Base-by-base conservation (phyloP, 116 monocot genomes). In the Thalassia testudinum region DNA sequence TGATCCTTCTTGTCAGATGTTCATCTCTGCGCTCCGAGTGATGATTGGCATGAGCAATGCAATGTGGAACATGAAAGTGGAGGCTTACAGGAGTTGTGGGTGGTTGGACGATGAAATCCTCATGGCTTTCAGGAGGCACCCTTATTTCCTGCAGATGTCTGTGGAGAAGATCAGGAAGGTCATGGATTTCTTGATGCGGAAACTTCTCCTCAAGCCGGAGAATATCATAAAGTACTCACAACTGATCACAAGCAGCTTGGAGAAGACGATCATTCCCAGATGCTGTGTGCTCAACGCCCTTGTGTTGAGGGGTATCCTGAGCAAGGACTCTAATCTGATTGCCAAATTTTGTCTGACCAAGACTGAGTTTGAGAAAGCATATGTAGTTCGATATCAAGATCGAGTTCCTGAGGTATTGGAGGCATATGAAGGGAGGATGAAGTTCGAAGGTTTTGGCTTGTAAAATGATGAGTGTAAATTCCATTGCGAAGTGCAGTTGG, bases 241-340 rank as follows among this genome's bases (percentile, higher is more conserved):
- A 20, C 43, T 72, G 14, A 34, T 81, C 10, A 37, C 43, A n/a
- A 24, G 53, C 1, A 53, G 62, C 15, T 34, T 81, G 28, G 72
- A 81, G 65, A 76, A 62, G 61, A 68, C 68, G 49, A 47, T 81
- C 18, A 19, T 72, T 11, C 81, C 81, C 15, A 65, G 81, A 66
- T 76, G 57, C 45, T 27, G 37, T 17, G 65, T 70, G 20, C 22
- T 70, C 37, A 27, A 49, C 21, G 7, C 66, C 12, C 50, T 81
- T 24, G 16, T 21, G 19, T 44, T 45, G 8, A 72, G 69, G 59
- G 64, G 65, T 5, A 54, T 62, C 38, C 1, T 68, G 11, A 52
- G 50, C 38, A 68, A 14, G 34, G 27, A 29, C 12, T 21, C 19
- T n/a, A 34, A 51, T 2, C 21, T 56, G 47, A 28, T 18, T 2